Evolutionary conservation across 2,329 filamentous ascomycete genomes (phyloP), one percentile per base, ranked within the genome.

Genomic region (Diplodia corticola): DNA sequence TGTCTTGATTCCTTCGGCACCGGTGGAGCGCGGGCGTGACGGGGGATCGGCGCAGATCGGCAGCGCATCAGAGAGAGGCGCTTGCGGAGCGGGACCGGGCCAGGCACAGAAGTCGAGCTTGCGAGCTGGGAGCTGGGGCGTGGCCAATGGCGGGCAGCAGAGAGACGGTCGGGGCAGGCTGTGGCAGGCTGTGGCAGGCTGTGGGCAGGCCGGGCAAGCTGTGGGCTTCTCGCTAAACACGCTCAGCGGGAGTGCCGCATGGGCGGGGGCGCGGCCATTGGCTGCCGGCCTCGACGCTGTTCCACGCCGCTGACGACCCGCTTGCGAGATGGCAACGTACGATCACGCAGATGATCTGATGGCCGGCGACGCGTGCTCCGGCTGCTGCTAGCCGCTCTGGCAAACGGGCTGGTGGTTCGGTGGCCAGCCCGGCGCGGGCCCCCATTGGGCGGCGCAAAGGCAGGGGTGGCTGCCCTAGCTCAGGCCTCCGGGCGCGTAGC

Each of bases 361-460:
- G 46, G 46, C 20, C 15, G 20, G 26, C 30, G 28, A 54, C n/a
- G 37, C 55, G 55, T 28, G 51, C 51, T 55, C 10, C 15, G 15
- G 6, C n/a, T n/a, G n/a, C n/a, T n/a, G 12, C 33, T 60, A 60
- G 57, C 17, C 57, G 57, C 57, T 60, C 57, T 60, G 57, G 49
- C 57, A 60, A 49, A 60, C 57, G 26, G 35, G 12, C 26, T 30
- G 22, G 49, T 30, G 15, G 49, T 53, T n/a, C 6, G 57, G 57
- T 60, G 57, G 57, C 57, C 57, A 48, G 40, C 22, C 26, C 24
- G 17, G 28, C 3, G 17, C n/a, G 22, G 26, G 24, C 26, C 1
- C 24, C 35, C 40, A 60, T 60, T 60, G 57, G 57, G 57, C 40
- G 26, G 26, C 10, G 15, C 2, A 6, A 7, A 33, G 15, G 57